Base-by-base conservation (phyloP, 2,329 filamentous ascomycete species). In the Pseudogymnoascus sp. region DNA sequence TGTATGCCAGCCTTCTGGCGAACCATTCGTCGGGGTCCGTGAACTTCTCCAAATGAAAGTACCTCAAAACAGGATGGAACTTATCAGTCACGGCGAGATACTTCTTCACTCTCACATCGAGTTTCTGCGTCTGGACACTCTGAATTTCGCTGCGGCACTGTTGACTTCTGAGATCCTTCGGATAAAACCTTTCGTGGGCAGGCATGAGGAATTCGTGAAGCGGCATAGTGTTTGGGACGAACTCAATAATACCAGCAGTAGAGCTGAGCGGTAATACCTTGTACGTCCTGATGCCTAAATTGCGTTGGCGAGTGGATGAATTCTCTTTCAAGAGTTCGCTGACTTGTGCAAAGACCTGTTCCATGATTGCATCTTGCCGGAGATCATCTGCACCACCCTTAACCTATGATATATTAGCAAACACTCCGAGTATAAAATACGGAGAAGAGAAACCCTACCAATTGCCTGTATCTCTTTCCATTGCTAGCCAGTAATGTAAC, bases 321-420 rank as follows among this genome's bases (percentile, higher is more conserved):
- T 97, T 92, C 59, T 90, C 87, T 73, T 90, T 90, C 25, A 99
- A 80, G 21, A 99, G 84, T 61, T 90, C 90, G 64, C 92, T 97
- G 21, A 97, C 94, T 75, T 96, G 92, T 64, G 92, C 91, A 73
- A 99, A 99, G 1, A 99, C 94, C 76, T 99, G 94, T 75, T 99
- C 95, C 95, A 99, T 99, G 79, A 87, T 99, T 50, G 93, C 91
- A 71, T 99, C 94, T 77, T 99, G 94, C 7, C 95, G 89, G 11
- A 99, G 82, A 73, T 99, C 93, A 73, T 99, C 94, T 71, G 93
- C 93, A 16, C 94, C 92, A 66, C 92, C 92, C 80, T 99, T 99
- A 73, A 96, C 87, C 80, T 86, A 66, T 8, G 23, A 14, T 64
- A 60, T 59, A 42, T 73, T 63, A 72, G 70, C 60, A 60, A 60